Evolutionary conservation across 2,329 filamentous ascomycete genomes (phyloP).

Genomic region (Cercospora sp.): DNA sequence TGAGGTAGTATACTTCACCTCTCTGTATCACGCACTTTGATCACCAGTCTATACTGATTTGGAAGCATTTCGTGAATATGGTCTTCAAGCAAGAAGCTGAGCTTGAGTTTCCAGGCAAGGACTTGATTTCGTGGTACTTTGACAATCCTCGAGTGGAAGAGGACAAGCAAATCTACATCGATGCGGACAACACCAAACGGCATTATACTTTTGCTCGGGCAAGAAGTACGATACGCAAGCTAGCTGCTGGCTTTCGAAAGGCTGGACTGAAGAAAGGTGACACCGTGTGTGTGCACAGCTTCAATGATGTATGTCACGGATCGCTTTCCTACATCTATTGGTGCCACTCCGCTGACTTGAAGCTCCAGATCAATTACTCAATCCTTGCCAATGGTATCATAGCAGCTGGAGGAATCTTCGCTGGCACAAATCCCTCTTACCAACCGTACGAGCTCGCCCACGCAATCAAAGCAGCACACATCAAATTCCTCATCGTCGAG

Average conservation of each 20-base stretch:
- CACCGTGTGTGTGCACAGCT: conserved; percentile 53
- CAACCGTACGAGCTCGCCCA: conserved; percentile 39
- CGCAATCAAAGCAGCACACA: conserved; percentile 34
- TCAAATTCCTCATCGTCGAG: conserved; percentile 37
- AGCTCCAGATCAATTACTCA: conserved; percentile 26
- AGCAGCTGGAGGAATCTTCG: conserved; percentile 39
- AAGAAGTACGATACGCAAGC: conserved; percentile 46
- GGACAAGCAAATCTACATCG: conserved; percentile 54
- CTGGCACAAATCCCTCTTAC: conserved; percentile 41
- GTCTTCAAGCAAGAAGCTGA: conserved; percentile 23
- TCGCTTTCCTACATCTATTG: too few relatives aligned
- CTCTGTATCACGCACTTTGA: background rate
- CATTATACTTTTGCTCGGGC: conserved; percentile 50
- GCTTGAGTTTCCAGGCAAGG: conserved; percentile 47
- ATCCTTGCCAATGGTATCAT: conserved; percentile 33
- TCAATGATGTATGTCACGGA: conserved; percentile 43
- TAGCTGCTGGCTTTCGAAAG: conserved; percentile 53
- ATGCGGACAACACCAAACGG: conserved; percentile 42
- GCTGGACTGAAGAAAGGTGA: conserved; percentile 54
- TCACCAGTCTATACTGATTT: background rate
- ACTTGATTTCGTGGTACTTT: conserved; percentile 57
- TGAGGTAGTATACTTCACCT: background rate
- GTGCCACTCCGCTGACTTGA: background rate
- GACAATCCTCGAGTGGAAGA: conserved; percentile 49
- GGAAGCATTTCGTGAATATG: conserved; percentile 8